Percentiles rank a stretch among this genome's conserved stretches.
These are phyloP conservation scores for Mycosphaerella sp. DNA, from an alignment of 2,329 filamentous ascomycete genomes.

Conservation along the genomic window DNA sequence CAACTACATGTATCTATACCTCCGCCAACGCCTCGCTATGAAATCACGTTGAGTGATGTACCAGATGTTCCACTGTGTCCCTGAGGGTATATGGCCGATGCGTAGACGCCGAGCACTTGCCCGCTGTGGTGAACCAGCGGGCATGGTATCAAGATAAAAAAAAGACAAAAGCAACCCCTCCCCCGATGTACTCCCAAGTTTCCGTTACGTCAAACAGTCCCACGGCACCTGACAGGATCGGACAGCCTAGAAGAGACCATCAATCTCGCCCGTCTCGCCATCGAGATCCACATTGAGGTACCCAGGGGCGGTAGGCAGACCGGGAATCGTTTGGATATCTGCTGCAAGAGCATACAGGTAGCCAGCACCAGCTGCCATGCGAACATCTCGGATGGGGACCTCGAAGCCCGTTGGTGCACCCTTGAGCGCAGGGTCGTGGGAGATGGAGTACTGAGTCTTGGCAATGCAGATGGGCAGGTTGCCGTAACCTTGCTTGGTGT, in stretches of 20 bases:
- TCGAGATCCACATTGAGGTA: constrained; percentile 85
- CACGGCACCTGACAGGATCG: neutral
- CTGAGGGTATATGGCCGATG: neutral
- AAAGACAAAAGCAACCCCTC: too few relatives aligned
- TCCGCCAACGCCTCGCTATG: constrained; percentile 21
- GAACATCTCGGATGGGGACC: constrained; percentile 86
- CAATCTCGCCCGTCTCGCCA: constrained; percentile 47
- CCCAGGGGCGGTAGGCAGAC: constrained; percentile 86
- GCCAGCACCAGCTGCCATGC: constrained; percentile 88
- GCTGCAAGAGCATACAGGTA: constrained; percentile 93
- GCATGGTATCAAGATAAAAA: neutral
- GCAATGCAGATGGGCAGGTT: constrained; percentile 94
- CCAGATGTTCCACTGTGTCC: constrained; percentile 4
- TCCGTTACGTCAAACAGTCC: neutral
- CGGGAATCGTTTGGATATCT: constrained; percentile 97
- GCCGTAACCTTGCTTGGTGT: constrained; percentile 83
- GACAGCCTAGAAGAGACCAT: constrained; percentile 67
- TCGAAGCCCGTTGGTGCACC: constrained; percentile 92
- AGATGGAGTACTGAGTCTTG: constrained; percentile 97
- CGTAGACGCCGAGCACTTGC: constrained; percentile 13
- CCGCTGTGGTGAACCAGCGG: constrained; percentile 21
- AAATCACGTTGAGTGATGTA: constrained; percentile 22
- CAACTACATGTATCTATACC: neutral
- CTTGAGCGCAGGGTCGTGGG: constrained; percentile 88
- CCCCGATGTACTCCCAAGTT: too few relatives aligned